phyloP scores from a whole-genome alignment of 805 yeast species.

The Teunomyces pallodes region DNA sequence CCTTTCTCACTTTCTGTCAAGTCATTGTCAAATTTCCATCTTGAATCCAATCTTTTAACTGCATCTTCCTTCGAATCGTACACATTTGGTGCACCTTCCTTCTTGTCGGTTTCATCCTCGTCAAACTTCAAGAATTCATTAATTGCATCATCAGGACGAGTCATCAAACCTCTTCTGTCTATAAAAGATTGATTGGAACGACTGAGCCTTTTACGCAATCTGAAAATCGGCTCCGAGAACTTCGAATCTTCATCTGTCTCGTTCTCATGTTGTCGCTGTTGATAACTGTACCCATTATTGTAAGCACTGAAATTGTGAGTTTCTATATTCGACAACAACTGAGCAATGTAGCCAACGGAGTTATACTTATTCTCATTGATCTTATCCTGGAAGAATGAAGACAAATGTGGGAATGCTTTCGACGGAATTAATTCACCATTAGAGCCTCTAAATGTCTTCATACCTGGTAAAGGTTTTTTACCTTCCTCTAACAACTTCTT shows the following conservation, averaged over 20 bases:
- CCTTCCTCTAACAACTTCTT: constrained; percentile 44
- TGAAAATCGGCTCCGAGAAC: constrained; percentile 51
- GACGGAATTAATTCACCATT: constrained; percentile 51
- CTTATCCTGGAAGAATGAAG: constrained; percentile 33
- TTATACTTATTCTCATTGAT: constrained; percentile 18
- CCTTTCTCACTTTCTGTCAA: constrained; percentile 38
- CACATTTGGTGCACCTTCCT: constrained; percentile 22
- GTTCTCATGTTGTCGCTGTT: constrained; percentile 11
- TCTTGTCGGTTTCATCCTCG: constrained; percentile 22
- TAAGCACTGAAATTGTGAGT: constrained; percentile 39
- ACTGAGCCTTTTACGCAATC: constrained; percentile 73
- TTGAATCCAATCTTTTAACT: constrained; percentile 50
- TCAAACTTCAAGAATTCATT: constrained; percentile 43
- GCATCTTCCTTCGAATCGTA: constrained; percentile 48
- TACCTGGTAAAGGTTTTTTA: constrained; percentile 44
- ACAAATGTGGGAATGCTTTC: constrained; percentile 48
- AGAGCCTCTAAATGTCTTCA: constrained; percentile 46
- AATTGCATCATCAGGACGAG: constrained; percentile 31
- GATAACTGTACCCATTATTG: constrained; percentile 33
- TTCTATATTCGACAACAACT: constrained; percentile 38
- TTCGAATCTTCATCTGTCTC: constrained; percentile 23
- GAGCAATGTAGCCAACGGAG: constrained; percentile 36
- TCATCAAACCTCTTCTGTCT: constrained; percentile 64
- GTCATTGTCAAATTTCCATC: constrained; percentile 70
- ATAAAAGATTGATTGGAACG: constrained; percentile 67